Base-by-base conservation (phyloP, 495 filamentous ascomycete genomes). In the Rhizodiscina lignyota region DNA sequence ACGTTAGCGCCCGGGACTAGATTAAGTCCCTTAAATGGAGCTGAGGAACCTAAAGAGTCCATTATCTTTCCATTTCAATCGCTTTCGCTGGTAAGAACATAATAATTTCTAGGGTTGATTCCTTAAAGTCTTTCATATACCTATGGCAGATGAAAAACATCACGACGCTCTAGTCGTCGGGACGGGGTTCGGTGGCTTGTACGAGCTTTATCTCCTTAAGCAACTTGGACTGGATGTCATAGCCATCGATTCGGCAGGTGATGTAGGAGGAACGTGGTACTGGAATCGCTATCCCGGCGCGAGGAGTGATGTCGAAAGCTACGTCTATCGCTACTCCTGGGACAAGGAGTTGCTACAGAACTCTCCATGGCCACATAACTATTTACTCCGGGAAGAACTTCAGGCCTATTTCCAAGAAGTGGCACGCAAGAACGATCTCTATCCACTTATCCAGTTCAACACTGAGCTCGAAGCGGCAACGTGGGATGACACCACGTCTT, bases 251-350 rank as follows among this genome's bases (percentile, higher is more conserved):
- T 8, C 13, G 8, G 24, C 24, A 8, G 24, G 24, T 27, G 24
- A 27, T 13, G 24, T 27, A 8, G 24, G 24, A 8, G 24, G 24
- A 13, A 27, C 24, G 13, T 27, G 24, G 24, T 27, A 8, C 24
- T 27, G 24, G 24, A 10, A 28, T 12, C 6, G 24, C 24, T 27
- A 27, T 13, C 24, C 24, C 8, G 24, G 24, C 24, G 24, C 24
- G 8, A 27, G 8, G 24, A 8, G 8, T 13, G 24, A 27, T 13
- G 39, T 43, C 12, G 41, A 40, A 30, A 38, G 34, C 31, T 38
- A 24, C 28, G 23, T 38, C 17, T 51, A 51, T 30, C 35, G 39
- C 10, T 51, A 33, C 38, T 47, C 47, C n/a, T 50, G 38, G 39
- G 47, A 50, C 35, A 32, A 22, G 12, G 43, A 50, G 15, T 35